Percentiles rank a stretch among this genome's conserved stretches.
These are phyloP conservation scores for Penicillium pancosmium DNA, from an alignment of 495 filamentous ascomycete genomes.

Conservation along the genomic window DNA sequence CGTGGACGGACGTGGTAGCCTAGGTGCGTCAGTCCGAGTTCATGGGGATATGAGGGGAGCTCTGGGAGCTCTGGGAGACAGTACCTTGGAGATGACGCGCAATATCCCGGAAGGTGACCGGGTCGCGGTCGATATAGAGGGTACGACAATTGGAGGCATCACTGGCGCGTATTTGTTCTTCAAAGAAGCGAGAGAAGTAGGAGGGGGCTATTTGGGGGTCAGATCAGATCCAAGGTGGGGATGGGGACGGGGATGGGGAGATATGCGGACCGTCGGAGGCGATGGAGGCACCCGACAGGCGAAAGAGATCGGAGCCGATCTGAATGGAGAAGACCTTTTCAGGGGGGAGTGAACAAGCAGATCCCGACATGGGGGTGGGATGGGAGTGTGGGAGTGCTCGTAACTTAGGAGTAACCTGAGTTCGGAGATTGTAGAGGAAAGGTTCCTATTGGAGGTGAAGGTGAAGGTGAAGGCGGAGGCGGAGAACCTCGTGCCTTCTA, in stretches of 20 bases:
- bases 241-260: neutral
- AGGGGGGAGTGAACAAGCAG: slow-evolving; percentile 44
- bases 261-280: slow-evolving; percentile 85
- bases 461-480: neutral
- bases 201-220: slow-evolving; percentile 77
- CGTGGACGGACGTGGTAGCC: slow-evolving; percentile 85
- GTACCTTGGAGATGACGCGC: slow-evolving; percentile 84
- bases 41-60: neutral
- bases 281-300: slow-evolving; percentile 90
- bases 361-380: neutral
- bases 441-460: neutral
- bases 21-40: slow-evolving; percentile 20
- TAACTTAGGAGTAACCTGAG: neutral
- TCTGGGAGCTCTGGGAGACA: neutral
- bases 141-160: slow-evolving; percentile 63
- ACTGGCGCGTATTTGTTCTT: slow-evolving; percentile 73
- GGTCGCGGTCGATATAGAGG: slow-evolving; percentile 95
- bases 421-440: neutral
- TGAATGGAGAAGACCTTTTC: slow-evolving; percentile 90
- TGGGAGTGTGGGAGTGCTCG: no score
- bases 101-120: slow-evolving; percentile 85
- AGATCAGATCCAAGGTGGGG: neutral
- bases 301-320: slow-evolving; percentile 89
- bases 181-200: slow-evolving; percentile 96
- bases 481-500: neutral